phyloP scores from a whole-genome alignment of 2,329 filamentous ascomycete genomes.

The Exophiala alcalophila region DNA sequence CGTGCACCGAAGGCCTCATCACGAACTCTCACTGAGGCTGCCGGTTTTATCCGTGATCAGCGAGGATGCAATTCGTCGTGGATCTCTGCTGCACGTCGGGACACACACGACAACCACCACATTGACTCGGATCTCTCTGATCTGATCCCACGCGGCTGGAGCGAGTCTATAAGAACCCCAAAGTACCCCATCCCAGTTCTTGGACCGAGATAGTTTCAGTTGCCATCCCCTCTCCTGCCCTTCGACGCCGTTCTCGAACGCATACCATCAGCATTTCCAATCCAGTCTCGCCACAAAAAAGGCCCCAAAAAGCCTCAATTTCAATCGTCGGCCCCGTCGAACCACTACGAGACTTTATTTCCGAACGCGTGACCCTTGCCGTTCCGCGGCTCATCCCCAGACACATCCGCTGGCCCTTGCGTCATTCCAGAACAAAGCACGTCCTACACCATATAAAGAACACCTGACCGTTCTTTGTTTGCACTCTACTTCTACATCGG shows the following conservation, averaged over 20 bases:
- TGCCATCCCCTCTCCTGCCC: constrained; percentile 1
- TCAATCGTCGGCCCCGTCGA: too few species aligned
- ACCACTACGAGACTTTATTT: constrained; percentile 7
- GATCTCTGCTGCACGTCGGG: background rate
- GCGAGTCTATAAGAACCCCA: constrained; percentile 18
- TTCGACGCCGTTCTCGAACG: constrained; percentile 4
- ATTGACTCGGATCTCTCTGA: constrained; percentile 17
- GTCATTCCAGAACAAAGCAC: constrained; percentile 22
- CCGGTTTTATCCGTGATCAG: constrained; percentile 23
- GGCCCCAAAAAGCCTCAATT: constrained; percentile 9
- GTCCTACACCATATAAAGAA: constrained; percentile 20
- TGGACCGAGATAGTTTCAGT: too few species aligned
- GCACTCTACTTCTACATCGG: background rate
- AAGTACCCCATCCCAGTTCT: constrained; percentile 2
- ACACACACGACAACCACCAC: background rate
- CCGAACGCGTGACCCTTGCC: constrained; percentile 18
- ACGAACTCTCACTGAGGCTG: constrained; percentile 2
- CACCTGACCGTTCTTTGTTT: constrained; percentile 7
- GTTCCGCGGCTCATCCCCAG: constrained; percentile 12
- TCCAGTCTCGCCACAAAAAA: constrained; percentile 5
- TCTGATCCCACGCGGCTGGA: constrained; percentile 5
- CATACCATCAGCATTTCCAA: constrained; percentile 6
- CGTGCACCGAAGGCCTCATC: constrained; percentile 12
- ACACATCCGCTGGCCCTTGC: constrained; percentile 19
- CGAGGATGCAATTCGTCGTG: constrained; percentile 17